Evolutionary conservation across 257 asterid species (phyloP).

Genomic region (Leonotis leonurus): DNA sequence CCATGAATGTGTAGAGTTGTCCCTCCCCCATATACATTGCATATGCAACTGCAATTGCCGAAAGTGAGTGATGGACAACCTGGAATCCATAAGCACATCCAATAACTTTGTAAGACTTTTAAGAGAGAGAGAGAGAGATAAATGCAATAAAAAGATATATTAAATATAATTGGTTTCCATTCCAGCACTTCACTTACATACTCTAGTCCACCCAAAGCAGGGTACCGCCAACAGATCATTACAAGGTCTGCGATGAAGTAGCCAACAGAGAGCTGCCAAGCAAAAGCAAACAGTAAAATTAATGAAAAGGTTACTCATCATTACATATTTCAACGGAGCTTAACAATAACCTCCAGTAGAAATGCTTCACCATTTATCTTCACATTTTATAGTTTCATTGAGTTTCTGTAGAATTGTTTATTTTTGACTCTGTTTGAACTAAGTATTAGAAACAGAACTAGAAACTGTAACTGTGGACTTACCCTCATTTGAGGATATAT

Average conservation of each 20-base stretch:
- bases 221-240: constrained; percentile 92
- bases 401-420: background rate
- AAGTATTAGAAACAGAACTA: background rate
- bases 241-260: constrained; percentile 85
- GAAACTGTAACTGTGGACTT: background rate
- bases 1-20: constrained; percentile 96
- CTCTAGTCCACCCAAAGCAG: constrained; percentile 88
- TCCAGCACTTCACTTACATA: constrained; percentile 57
- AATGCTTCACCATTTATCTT: background rate
- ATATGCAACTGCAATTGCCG: constrained; percentile 85
- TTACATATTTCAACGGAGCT: background rate
- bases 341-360: background rate
- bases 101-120: background rate
- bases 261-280: constrained; percentile 75
- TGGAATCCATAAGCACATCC: constrained; percentile 41
- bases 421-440: background rate
- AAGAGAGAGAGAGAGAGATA: background rate
- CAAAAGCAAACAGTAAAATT: constrained; percentile 14
- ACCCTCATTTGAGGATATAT: background rate
- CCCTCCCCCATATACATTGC: constrained; percentile 89
- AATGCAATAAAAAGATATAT: background rate
- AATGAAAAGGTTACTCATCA: background rate
- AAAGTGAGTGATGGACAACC: constrained; percentile 90
- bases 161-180: background rate
- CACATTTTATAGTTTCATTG: background rate